Percentiles rank a stretch among this genome's conserved stretches.
These are phyloP conservation scores for Pichia cephalocereana DNA, from an alignment of 805 yeast genomes.

Conservation along the genomic window DNA sequence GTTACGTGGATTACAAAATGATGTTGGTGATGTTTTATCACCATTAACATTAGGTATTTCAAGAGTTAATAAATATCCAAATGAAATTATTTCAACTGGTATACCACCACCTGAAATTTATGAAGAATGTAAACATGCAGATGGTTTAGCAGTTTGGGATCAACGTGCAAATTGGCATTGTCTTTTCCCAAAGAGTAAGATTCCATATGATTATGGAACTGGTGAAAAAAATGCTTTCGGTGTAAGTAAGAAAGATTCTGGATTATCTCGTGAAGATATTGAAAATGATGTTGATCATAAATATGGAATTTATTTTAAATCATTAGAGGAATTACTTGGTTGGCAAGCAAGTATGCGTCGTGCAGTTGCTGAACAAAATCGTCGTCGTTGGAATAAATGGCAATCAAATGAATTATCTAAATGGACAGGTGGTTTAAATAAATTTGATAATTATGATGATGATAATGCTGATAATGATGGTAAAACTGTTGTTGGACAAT, in stretches of 20 bases:
- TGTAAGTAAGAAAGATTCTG: slow-evolving; percentile 6
- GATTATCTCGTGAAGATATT: slow-evolving; percentile 51
- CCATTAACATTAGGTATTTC: not conserved
- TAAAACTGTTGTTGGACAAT: slow-evolving; percentile 26
- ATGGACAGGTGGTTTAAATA: slow-evolving; percentile 14
- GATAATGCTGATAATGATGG: slow-evolving; percentile 9
- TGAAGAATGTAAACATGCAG: slow-evolving; percentile 48
- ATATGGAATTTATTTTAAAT: slow-evolving; percentile 54
- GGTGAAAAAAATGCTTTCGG: slow-evolving; percentile 6
- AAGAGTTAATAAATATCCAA: slow-evolving; percentile 6
- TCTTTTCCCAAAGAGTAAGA: slow-evolving; percentile 54
- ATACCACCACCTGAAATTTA: slow-evolving; percentile 37
- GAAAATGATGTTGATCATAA: slow-evolving; percentile 31
- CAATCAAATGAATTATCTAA: slow-evolving; percentile 17
- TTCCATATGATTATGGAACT: slow-evolving; percentile 1
- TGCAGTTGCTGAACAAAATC: slow-evolving; percentile 31
- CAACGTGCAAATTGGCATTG: slow-evolving; percentile 82
- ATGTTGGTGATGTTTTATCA: not conserved
- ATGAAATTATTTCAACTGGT: slow-evolving; percentile 21
- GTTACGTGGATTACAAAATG: slow-evolving; percentile 2
- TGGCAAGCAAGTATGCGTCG: slow-evolving; percentile 56
- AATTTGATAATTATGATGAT: not conserved
- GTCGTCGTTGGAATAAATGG: slow-evolving; percentile 17
- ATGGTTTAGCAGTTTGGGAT: slow-evolving; percentile 81
- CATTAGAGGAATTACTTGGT: slow-evolving; percentile 52